A percentile compares a stretch with the other conserved stretches of the same genome.
Conservation (phyloP, 495 filamentous ascomycete species). For the Rostrohypoxylon terebratum region DNA sequence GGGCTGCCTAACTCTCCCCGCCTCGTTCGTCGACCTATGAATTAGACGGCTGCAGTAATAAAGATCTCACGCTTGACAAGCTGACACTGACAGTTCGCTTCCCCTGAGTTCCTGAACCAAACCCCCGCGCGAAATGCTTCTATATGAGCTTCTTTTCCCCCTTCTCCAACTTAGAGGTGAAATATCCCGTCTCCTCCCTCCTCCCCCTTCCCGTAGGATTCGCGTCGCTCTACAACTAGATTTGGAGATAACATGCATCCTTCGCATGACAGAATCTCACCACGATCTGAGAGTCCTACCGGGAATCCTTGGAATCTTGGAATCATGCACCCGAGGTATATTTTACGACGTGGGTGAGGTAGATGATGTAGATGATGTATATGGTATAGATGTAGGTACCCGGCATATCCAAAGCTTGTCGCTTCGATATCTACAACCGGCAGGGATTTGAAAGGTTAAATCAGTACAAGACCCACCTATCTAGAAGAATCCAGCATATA, state of each 20-base stretch:
- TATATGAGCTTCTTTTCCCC: neutral
- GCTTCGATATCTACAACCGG: conserved; percentile 2
- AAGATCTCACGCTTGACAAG: conserved; percentile 33
- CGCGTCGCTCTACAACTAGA: conserved; percentile 10
- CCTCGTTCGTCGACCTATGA: conserved; percentile 30
- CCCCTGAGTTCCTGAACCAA: conserved; percentile 27
- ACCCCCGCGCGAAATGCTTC: conserved; percentile 13
- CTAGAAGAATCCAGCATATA: too few species aligned
- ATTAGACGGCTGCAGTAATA: conserved; percentile 18
- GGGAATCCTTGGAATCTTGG: neutral
- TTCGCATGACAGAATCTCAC: conserved; percentile 24
- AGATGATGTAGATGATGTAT: too few species aligned
- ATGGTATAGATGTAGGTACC: neutral
- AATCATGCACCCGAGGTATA: conserved; percentile 14
- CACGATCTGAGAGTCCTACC: conserved; percentile 34
- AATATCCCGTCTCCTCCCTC: conserved; percentile 9
- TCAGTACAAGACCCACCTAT: too few species aligned
- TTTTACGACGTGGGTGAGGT: conserved; percentile 25
- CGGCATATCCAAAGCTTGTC: conserved; percentile 34
- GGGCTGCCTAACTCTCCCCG: neutral
- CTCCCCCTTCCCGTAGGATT: conserved; percentile 33
- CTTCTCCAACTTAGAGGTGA: conserved; percentile 12
- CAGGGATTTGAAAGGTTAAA: too few species aligned
- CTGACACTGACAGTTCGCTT: conserved; percentile 21
- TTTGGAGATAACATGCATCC: conserved; percentile 25